Evolutionary conservation across 345 rosid species (phyloP), one percentile per base, ranked within the genome.

Genomic region (Mercurialis annua): DNA sequence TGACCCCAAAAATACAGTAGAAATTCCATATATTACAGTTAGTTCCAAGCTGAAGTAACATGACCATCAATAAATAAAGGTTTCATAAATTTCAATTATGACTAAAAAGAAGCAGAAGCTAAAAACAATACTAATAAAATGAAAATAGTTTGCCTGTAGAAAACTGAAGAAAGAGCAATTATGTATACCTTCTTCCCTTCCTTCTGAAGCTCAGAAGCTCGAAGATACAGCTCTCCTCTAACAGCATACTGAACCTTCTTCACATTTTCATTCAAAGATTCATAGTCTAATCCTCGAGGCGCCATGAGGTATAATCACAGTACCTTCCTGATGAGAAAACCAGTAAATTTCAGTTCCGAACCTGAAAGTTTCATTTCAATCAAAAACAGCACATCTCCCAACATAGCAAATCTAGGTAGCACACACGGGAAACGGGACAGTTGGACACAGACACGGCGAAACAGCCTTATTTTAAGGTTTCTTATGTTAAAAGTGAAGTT

Each of bases 191-290:
- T 94, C 80, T 91, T 94, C 77, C 96, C 99, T 83, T 91, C 95
- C 84, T 94, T 90, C 70, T 94, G 99, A 78, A 94, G 99, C 92
- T 89, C 92, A 71, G 97, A 87, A 70, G 99, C 99, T 80, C 99
- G 92, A 78, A 94, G 99, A 73, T 94, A 94, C 75, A 94, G 71
- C 84, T 94, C 96, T 5, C 99, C 99, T 81, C 97, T 83, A 1
- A 94, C 96, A 23, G 95, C 96, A 82, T 91, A 87, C 77, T 94
- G 95, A 69, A 87, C 89, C 82, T 91, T 85, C 92, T 94, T 94
- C 80, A 94, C 95, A 46, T 94, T 91, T 73, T 89, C 92, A 61
- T 94, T 94, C 78, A 94, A 66, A 6, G 74, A 42, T 59, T 94
- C 96, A 33, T 89, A 86, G 81, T 87, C 96, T 69, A 93, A 78